Percentiles rank a stretch among this genome's conserved stretches.
Conservation (phyloP, 495 filamentous ascomycete species). For the Physcia stellaris region DNA sequence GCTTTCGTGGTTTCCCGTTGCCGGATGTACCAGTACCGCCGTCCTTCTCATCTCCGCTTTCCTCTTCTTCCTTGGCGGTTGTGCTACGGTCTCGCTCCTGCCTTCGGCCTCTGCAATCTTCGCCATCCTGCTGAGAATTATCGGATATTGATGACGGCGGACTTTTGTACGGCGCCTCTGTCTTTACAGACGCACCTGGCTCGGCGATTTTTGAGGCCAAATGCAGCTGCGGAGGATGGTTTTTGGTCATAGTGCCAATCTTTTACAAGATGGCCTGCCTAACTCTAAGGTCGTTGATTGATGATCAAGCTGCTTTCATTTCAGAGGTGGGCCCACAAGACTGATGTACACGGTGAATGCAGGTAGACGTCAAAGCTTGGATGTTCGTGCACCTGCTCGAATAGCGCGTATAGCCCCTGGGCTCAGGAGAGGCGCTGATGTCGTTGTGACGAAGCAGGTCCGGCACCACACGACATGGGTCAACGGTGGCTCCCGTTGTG, state of each 20-base stretch:
- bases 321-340: not conserved
- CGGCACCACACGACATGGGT: no score
- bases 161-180: constrained; percentile 14
- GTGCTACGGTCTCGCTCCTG: constrained; percentile 15
- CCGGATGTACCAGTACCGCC: constrained; percentile 17
- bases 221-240: constrained; percentile 9
- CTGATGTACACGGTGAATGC: constrained; percentile 2
- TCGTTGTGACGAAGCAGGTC: constrained; percentile 2
- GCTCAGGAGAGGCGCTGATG: not conserved
- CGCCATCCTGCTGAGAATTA: constrained; percentile 12
- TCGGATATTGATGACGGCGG: constrained; percentile 15
- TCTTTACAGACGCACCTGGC: constrained; percentile 11
- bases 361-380: not conserved
- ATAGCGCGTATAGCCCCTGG: not conserved
- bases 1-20: constrained; percentile 43
- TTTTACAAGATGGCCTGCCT: not conserved
- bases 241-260: not conserved
- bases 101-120: constrained; percentile 11
- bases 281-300: not conserved
- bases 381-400: not conserved
- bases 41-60: constrained; percentile 19
- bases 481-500: no score
- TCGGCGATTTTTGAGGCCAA: constrained; percentile 3
- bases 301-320: not conserved
- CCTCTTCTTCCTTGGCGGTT: constrained; percentile 18